Evolutionary conservation across 1,139 yeast species (phyloP), one percentile per base, ranked within the genome.

Genomic region (Candida tetrigidarum): DNA sequence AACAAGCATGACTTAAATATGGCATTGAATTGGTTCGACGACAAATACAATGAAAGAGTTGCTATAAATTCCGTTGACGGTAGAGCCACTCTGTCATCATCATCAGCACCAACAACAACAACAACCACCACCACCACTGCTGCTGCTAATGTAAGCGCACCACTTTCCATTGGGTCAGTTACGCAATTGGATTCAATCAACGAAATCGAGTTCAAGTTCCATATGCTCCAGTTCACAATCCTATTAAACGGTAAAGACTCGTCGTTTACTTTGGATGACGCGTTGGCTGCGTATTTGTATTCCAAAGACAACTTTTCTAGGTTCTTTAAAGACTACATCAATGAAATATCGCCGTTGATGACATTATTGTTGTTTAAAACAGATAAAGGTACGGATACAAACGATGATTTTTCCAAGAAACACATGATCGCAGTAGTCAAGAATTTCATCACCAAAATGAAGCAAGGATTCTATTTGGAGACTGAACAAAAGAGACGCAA

Each of bases 131-230:
- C 9, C 25, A 22, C n/a, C n/a, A n/a, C n/a, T n/a, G n/a, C n/a
- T n/a, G n/a, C n/a, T n/a, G n/a, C n/a, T n/a, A n/a, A n/a, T n/a
- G 18, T n/a, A 29, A 29, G 9, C 22, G 10, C 36, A n/a, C 36
- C 18, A 3, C 33, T 34, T 4, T 25, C 30, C 11, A 11, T 32
- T 19, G 26, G 16, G 4, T 20, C 25, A 11, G 16, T 19, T 18
- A 14, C 26, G n/a, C 43, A 22, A 27, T 30, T 12, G 18, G 41
- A 42, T 9, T 35, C 20, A 14, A 47, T 50, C 18, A 47, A 46
- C 27, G 52, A 50, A 26, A 59, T 85, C 33, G 89, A 83, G 60
- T 84, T 85, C 66, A 76, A 77, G 53, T 69, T 86, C 48, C 91
- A 85, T 62, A 74, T 80, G 58, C 67, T 84, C 19, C 83, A 84